Evolutionary conservation across 306 rosid genomes (phyloP).

Genomic region (Cucurbita pepo): DNA sequence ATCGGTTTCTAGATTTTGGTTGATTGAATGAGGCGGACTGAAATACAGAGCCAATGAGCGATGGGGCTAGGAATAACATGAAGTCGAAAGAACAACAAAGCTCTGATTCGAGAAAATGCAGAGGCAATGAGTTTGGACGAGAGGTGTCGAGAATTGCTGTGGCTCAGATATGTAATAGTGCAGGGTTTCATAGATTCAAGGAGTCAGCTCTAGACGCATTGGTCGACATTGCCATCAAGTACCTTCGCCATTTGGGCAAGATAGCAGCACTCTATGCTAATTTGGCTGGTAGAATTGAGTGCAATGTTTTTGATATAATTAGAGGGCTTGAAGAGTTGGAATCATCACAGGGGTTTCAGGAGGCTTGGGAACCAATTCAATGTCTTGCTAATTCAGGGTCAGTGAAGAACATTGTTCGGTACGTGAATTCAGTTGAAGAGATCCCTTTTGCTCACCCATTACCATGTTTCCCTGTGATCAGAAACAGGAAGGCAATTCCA

Average conservation of each 20-base stretch:
- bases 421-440: constrained; percentile 34
- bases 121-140: constrained; percentile 39
- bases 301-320: constrained; percentile 48
- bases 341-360: constrained; percentile 37
- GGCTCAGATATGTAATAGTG: constrained; percentile 50
- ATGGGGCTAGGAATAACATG: constrained; percentile 21
- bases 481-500: constrained; percentile 24
- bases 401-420: constrained; percentile 19
- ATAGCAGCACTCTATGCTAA: constrained; percentile 36
- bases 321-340: constrained; percentile 50
- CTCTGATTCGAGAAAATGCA: constrained; percentile 2
- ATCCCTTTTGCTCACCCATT: constrained; percentile 56
- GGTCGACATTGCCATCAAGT: constrained; percentile 45
- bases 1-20: not conserved
- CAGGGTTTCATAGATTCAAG: constrained; percentile 40
- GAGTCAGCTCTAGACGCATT: constrained; percentile 52
- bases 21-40: not conserved
- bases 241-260: constrained; percentile 51
- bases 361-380: constrained; percentile 17
- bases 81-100: constrained; percentile 14
- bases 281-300: constrained; percentile 59
- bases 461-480: constrained; percentile 47
- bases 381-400: constrained; percentile 27
- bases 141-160: constrained; percentile 42
- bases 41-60: constrained; percentile 24